Conservation (phyloP, 176 grass and related monocot genomes). For the Bromus sterilis region DNA sequence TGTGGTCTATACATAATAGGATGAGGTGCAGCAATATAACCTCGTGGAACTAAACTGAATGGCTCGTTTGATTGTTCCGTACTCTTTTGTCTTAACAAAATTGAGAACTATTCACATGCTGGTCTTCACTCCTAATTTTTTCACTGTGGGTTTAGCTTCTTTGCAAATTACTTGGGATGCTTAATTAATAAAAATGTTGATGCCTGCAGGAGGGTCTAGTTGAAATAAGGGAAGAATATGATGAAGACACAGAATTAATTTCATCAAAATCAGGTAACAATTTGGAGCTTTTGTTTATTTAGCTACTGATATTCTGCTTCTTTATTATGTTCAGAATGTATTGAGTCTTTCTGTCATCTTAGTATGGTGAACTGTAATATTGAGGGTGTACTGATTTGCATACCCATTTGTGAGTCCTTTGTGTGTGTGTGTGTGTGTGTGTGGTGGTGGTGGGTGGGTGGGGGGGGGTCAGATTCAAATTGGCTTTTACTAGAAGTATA, state of each 20-base stretch:
- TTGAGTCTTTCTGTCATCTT: background rate
- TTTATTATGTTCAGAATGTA: constrained; percentile 6
- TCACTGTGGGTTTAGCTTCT: constrained; percentile 4
- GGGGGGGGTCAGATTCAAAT: background rate
- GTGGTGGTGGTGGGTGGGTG: too few species aligned
- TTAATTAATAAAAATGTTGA: constrained; percentile 20
- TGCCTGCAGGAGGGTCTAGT: constrained; percentile 75
- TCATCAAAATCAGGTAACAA: constrained; percentile 33
- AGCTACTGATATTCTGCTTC: background rate
- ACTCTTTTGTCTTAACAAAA: background rate
- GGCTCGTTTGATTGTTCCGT: background rate
- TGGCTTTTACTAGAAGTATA: too few species aligned
- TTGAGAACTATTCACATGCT: background rate
- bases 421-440: too few species aligned
- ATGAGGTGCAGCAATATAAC: background rate
- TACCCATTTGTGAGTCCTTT: background rate
- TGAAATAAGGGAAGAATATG: constrained; percentile 96
- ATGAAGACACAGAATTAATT: constrained; percentile 43
- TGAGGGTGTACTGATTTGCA: background rate
- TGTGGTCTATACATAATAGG: background rate
- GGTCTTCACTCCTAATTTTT: background rate
- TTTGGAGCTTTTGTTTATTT: constrained; percentile 12
- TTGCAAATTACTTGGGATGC: background rate
- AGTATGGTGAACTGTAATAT: background rate
- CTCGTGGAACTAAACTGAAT: background rate